These are phyloP conservation scores for Brasenia schreberi DNA, from an alignment of 164 flowering plant species.

Conservation along the genomic window DNA sequence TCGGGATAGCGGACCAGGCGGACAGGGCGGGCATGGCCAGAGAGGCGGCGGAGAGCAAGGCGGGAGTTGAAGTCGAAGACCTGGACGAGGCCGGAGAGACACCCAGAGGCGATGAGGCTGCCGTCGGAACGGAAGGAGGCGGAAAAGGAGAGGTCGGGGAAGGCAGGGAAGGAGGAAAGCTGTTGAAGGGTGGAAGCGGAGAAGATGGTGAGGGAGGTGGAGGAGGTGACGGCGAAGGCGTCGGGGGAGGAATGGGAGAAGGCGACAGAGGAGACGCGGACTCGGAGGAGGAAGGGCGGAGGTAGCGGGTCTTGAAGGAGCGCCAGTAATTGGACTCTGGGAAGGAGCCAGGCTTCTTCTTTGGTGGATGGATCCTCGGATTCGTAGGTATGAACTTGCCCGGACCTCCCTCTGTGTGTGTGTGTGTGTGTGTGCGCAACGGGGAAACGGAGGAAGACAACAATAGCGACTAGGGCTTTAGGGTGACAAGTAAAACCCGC, in stretches of 20 bases:
- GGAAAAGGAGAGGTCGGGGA: constrained; percentile 48
- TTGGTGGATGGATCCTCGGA: constrained; percentile 40
- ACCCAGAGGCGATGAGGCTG: constrained; percentile 68
- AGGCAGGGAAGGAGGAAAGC: constrained; percentile 28
- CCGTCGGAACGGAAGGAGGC: constrained; percentile 71
- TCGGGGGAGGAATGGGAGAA: constrained; percentile 61
- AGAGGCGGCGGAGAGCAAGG: constrained; percentile 36
- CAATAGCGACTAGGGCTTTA: no score
- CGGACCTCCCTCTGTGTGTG: not conserved
- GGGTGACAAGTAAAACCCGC: no score
- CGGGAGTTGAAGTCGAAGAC: constrained; percentile 50
- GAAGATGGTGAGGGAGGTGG: constrained; percentile 54
- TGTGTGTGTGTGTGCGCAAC: not conserved
- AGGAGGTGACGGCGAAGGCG: constrained; percentile 52
- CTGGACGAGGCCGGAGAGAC: constrained; percentile 51
- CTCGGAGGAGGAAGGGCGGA: constrained; percentile 14
- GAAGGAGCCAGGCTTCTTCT: constrained; percentile 26
- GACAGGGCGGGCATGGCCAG: constrained; percentile 51
- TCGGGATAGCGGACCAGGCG: constrained; percentile 46
- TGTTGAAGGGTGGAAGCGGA: constrained; percentile 26
- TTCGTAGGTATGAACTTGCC: constrained; percentile 33
- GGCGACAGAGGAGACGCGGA: constrained; percentile 45
- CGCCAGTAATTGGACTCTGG: constrained; percentile 79
- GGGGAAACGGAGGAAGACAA: no score
- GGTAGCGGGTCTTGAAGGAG: constrained; percentile 52